These are phyloP conservation scores for Penicillium malachiteum DNA, from an alignment of 495 filamentous ascomycete species.

Conservation along the genomic window DNA sequence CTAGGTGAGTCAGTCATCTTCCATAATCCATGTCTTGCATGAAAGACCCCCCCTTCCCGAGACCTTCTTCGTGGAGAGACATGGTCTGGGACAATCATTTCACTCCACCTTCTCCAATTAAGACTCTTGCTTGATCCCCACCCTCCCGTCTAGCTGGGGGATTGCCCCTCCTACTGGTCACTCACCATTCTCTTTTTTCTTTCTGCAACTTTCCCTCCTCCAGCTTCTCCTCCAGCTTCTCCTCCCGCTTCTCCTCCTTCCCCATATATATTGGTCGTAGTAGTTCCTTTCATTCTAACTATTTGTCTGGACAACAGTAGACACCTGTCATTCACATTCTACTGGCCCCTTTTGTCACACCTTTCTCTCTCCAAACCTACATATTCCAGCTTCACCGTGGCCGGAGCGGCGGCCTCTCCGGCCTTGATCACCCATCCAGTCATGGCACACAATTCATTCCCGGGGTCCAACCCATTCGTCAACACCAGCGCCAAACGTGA, in stretches of 20 bases:
- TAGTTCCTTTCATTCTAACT: neutral
- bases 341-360: slow-evolving; percentile 1
- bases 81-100: slow-evolving; percentile 1
- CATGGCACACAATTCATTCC: slow-evolving; percentile 57
- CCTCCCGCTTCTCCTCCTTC: neutral
- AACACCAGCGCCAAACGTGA: slow-evolving; percentile 32
- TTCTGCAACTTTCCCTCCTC: neutral
- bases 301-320: neutral
- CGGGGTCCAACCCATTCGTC: slow-evolving; percentile 58
- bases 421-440: slow-evolving; percentile 23
- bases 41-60: slow-evolving; percentile 2
- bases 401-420: slow-evolving; percentile 35
- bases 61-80: neutral
- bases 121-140: slow-evolving; percentile 1
- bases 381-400: slow-evolving; percentile 24
- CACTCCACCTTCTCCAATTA: slow-evolving; percentile 7
- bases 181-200: neutral
- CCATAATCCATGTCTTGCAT: slow-evolving; percentile 3
- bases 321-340: too few relatives aligned
- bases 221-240: neutral
- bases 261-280: neutral
- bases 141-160: slow-evolving; percentile 6
- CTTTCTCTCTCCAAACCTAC: slow-evolving; percentile 12
- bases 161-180: slow-evolving; percentile 6
- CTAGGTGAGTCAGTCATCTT: slow-evolving; percentile 2